Evolutionary conservation across 1,284 basidiomycete species (phyloP).

Genomic region (Ustilago loliicola): DNA sequence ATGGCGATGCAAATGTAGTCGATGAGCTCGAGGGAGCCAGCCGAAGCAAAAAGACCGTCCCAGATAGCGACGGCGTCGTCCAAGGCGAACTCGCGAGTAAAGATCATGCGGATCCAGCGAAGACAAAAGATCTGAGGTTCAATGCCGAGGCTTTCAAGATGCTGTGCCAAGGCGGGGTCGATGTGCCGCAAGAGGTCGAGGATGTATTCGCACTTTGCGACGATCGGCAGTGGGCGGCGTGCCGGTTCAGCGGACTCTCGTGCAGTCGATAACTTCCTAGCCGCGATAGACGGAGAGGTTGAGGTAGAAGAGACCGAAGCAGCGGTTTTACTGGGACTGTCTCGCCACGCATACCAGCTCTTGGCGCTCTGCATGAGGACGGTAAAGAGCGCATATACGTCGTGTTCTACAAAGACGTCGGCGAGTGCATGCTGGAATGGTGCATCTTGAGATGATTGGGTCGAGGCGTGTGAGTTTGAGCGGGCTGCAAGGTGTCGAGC

Average conservation of each 20-base stretch:
- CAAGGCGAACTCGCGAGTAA: slow-evolving; percentile 60
- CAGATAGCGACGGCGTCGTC: slow-evolving; percentile 60
- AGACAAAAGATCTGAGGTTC: slow-evolving; percentile 67
- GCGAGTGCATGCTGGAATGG: slow-evolving; percentile 44
- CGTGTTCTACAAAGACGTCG: slow-evolving; percentile 55
- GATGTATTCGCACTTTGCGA: slow-evolving; percentile 47
- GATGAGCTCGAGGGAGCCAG: slow-evolving; percentile 53
- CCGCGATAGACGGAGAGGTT: slow-evolving; percentile 10
- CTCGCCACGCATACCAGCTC: slow-evolving; percentile 61
- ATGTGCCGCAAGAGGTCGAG: slow-evolving; percentile 38
- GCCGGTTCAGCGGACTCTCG: not conserved
- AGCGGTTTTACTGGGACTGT: slow-evolving; percentile 1
- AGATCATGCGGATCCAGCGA: slow-evolving; percentile 66
- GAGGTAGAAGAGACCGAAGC: slow-evolving; percentile 1
- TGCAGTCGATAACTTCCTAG: not conserved
- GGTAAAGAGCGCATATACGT: slow-evolving; percentile 59
- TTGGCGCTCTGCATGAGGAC: slow-evolving; percentile 57
- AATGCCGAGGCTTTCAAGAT: slow-evolving; percentile 59
- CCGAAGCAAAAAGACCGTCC: slow-evolving; percentile 63
- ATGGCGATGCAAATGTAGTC: slow-evolving; percentile 66
- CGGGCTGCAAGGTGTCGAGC: not conserved
- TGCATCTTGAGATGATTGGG: slow-evolving; percentile 14
- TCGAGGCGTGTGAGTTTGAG: not conserved
- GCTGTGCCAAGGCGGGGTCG: slow-evolving; percentile 57
- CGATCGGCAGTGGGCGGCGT: slow-evolving; percentile 38